Base-by-base conservation (phyloP, 2,329 filamentous ascomycete species). In the Aschersonia sp. region DNA sequence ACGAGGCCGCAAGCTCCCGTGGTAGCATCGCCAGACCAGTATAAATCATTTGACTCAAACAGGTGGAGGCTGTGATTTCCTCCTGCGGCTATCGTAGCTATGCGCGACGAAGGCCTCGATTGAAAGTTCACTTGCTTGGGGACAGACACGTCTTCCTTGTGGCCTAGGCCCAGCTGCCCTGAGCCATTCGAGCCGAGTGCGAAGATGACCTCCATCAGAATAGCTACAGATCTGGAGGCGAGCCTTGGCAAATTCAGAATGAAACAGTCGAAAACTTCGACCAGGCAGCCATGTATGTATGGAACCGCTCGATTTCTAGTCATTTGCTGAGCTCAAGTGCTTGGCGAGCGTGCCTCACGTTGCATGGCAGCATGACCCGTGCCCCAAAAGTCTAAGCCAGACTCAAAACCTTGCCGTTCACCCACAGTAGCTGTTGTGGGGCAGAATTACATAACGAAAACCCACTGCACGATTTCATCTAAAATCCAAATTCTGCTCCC, bases 1-100 rank as follows among this genome's bases (percentile, higher is more conserved):
- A 61, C 52, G 8, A 69, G 54, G 1, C 77, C 78, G 52, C 77
- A 81, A 2, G 77, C 75, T 10, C 78, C 77, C 9, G 60, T 69
- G 2, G 65, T 59, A 6, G 65, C 69, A 50, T 81, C 76, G 1
- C 88, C 88, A 43, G 79, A 74, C 57, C 76, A 80, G 57, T 78
- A 84, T 0, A 89, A 67, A 1, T 66, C 55, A 0, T 82, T 81
- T 30, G 69, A 60, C 4, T 68, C 58, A n/a, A 75, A 77, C 9
- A 88, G 68, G 8, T 94, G 61, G 4, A 96, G 66, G 0, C 87
- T 94, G 62, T 96, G 90, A 58, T 96, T 96, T 1, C 89, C 89
- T 4, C 90, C 90, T 6, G 86, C 71, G 22, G 67, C 67, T 8
- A 73, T 61, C 42, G 60, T 62, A 46, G 59, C 54, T 48, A 72